Conservation (phyloP, 768 basidiomycete genomes). For the Leccinum aurantiacum region DNA sequence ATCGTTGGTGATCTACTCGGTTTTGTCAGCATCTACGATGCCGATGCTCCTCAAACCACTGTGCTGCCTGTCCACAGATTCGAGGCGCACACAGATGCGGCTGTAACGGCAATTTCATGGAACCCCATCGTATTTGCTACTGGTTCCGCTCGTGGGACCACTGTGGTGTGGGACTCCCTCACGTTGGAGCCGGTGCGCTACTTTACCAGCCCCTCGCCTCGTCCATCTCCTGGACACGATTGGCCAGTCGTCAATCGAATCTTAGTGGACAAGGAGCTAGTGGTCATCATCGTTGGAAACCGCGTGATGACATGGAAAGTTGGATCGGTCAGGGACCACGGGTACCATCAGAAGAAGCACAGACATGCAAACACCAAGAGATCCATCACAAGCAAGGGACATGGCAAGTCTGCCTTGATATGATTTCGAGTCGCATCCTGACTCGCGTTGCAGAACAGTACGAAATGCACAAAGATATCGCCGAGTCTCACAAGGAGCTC, state of each 20-base stretch:
- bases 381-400: constrained; percentile 40
- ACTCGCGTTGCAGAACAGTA: constrained; percentile 49
- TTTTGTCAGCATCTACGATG: constrained; percentile 61
- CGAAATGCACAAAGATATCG: constrained; percentile 62
- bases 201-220: constrained; percentile 49
- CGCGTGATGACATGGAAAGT: constrained; percentile 69
- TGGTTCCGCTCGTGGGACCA: constrained; percentile 62
- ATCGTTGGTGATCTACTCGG: constrained; percentile 67
- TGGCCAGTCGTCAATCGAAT: constrained; percentile 55
- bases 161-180: constrained; percentile 64
- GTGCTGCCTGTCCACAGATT: constrained; percentile 46
- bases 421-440: not conserved
- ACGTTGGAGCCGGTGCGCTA: constrained; percentile 57
- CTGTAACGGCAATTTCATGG: constrained; percentile 64
- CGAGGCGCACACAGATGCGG: constrained; percentile 63
- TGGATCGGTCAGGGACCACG: constrained; percentile 39
- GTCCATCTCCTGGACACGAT: constrained; percentile 33
- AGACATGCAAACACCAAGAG: constrained; percentile 28
- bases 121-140: constrained; percentile 59
- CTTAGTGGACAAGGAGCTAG: constrained; percentile 48
- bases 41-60: constrained; percentile 29
- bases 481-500: constrained; percentile 54
- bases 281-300: constrained; percentile 62
- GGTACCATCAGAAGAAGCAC: constrained; percentile 35
- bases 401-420: constrained; percentile 38